Conservation (phyloP, 1,284 basidiomycete species). For the Sporisorium exsertum region DNA sequence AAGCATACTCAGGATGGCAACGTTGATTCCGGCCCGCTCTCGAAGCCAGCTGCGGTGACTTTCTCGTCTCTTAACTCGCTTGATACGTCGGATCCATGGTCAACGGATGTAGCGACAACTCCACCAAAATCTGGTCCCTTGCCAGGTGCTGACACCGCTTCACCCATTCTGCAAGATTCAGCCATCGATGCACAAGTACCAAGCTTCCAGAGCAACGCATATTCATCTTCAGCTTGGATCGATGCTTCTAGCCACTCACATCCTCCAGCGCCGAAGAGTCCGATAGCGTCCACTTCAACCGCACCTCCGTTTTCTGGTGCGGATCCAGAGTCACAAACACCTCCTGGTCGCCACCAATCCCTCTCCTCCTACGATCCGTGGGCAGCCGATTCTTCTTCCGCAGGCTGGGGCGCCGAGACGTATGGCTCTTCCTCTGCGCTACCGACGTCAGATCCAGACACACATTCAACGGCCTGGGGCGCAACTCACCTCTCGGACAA, state of each 20-base stretch:
- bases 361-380: constrained; percentile 35
- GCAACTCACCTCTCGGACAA: constrained; percentile 1
- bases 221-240: constrained; percentile 6
- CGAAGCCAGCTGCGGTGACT: not conserved
- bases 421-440: not conserved
- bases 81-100: constrained; percentile 45
- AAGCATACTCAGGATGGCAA: not conserved
- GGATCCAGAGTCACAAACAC: not conserved
- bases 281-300: not conserved
- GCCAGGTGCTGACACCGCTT: not conserved
- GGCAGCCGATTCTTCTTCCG: constrained; percentile 15
- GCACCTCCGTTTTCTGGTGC: not conserved
- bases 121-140: not conserved
- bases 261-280: not conserved
- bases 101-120: constrained; percentile 12
- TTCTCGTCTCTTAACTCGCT: constrained; percentile 25
- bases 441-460: constrained; percentile 1
- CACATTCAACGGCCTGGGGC: constrained; percentile 11
- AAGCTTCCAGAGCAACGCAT: not conserved
- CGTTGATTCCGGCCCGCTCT: not conserved
- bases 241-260: not conserved
- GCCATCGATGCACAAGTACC: not conserved
- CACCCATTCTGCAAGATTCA: not conserved
- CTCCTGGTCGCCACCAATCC: constrained; percentile 6
- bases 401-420: constrained; percentile 15